These are phyloP conservation scores for Peterozyma xylosa DNA, from an alignment of 805 yeast genomes.

Conservation along the genomic window DNA sequence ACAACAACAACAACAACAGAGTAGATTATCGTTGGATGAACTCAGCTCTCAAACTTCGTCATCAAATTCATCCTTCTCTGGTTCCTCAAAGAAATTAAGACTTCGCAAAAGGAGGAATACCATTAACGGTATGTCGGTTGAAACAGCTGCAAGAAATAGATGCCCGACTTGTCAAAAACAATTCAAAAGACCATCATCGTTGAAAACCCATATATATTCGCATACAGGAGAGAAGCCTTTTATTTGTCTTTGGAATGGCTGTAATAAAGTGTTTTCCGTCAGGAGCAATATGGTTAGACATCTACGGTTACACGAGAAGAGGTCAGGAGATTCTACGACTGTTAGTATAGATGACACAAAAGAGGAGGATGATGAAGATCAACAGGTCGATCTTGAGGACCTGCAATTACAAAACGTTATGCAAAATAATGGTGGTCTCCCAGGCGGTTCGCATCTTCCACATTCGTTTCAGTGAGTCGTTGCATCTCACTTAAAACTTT, in stretches of 20 bases:
- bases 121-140: conserved; percentile 30
- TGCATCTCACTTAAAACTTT: no score
- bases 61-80: no score
- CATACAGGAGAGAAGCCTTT: conserved; percentile 82
- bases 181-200: conserved; percentile 76
- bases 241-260: conserved; percentile 51
- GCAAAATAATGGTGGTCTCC: no score
- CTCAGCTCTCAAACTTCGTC: no score
- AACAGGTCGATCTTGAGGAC: neutral
- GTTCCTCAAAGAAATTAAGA: neutral
- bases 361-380: neutral
- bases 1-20: conserved; percentile 16
- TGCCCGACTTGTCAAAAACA: conserved; percentile 61
- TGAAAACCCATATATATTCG: conserved; percentile 71
- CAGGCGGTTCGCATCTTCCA: no score
- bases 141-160: conserved; percentile 37
- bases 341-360: neutral
- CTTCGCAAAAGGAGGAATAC: conserved; percentile 15
- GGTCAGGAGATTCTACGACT: conserved; percentile 11
- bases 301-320: conserved; percentile 48
- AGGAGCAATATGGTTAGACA: conserved; percentile 80
- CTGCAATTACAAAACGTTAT: no score
- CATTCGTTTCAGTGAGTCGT: no score
- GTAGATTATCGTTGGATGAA: conserved; percentile 3
- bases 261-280: conserved; percentile 66